Conservation (phyloP, 805 yeast genomes). For the Danielia reshetovae region DNA sequence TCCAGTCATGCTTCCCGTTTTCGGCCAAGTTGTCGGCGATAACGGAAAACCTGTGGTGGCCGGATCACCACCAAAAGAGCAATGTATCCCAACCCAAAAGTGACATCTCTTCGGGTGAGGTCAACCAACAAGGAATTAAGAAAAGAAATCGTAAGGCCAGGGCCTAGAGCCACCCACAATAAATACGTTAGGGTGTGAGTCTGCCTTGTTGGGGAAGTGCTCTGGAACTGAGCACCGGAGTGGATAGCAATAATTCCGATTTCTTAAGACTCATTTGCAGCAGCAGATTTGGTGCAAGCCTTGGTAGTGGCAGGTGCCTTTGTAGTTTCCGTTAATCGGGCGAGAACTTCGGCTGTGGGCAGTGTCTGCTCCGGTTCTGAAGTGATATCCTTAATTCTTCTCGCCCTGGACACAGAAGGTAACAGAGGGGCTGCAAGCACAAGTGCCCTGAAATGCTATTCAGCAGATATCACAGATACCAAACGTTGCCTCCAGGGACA, state of each 20-base stretch:
- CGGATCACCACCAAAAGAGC: conserved; percentile 27
- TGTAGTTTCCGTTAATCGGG: conserved; percentile 5
- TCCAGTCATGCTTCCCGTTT: conserved; percentile 31
- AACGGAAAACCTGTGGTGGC: conserved; percentile 40
- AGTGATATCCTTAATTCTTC: too few relatives aligned
- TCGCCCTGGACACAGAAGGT: too few relatives aligned
- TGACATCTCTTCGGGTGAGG: conserved; percentile 27
- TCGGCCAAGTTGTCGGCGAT: conserved; percentile 28
- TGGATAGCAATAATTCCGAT: conserved; percentile 19
- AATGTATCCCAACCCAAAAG: conserved; percentile 28
- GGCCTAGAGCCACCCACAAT: conserved; percentile 32
- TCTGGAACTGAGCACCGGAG: conserved; percentile 25
- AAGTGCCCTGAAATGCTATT: too few relatives aligned
- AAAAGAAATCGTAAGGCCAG: conserved; percentile 21
- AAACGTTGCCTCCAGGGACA: too few relatives aligned
- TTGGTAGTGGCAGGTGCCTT: conserved; percentile 5
- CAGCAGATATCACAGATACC: too few relatives aligned
- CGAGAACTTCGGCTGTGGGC: too few relatives aligned
- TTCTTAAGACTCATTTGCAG: conserved; percentile 5
- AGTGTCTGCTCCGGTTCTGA: too few relatives aligned
- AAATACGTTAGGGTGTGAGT: conserved; percentile 29
- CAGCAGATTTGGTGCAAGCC: conserved; percentile 5
- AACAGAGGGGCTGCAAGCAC: too few relatives aligned
- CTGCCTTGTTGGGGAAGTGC: conserved; percentile 24
- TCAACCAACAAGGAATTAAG: conserved; percentile 24